Evolutionary conservation across 2,329 filamentous ascomycete genomes (phyloP).

Genomic region (Nemania diffusa): DNA sequence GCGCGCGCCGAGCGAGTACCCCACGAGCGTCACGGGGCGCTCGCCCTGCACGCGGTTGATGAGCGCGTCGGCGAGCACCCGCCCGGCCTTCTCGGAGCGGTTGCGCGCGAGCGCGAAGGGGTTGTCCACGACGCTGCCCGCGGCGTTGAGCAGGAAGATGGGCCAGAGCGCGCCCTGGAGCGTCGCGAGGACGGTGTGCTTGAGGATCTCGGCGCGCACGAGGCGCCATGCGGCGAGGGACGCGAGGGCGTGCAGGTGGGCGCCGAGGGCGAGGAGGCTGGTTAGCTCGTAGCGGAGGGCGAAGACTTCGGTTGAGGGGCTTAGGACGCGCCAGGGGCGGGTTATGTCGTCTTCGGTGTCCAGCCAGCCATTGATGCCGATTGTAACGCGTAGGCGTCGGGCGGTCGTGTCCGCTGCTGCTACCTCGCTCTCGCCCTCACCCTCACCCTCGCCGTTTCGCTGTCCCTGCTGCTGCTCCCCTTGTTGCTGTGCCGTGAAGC

Average conservation of each 20-base stretch:
- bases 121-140: constrained; percentile 79
- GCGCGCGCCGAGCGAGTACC: constrained; percentile 73
- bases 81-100: constrained; percentile 81
- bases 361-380: constrained; percentile 90
- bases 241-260: constrained; percentile 76
- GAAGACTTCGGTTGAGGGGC: constrained; percentile 79
- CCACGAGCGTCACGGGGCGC: constrained; percentile 72
- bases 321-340: constrained; percentile 81
- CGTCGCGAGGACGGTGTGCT: constrained; percentile 74
- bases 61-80: constrained; percentile 74
- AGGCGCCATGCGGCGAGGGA: constrained; percentile 78
- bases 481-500: constrained; percentile 31
- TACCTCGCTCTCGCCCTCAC: too few species aligned
- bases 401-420: constrained; percentile 44
- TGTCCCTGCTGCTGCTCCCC: constrained; percentile 38
- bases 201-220: constrained; percentile 79
- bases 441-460: not conserved
- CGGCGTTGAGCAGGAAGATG: constrained; percentile 71
- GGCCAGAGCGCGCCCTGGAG: constrained; percentile 77
- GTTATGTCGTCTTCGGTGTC: constrained; percentile 78
- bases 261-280: constrained; percentile 79
- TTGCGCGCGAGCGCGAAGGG: constrained; percentile 82
- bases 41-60: constrained; percentile 76
- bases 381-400: constrained; percentile 77
- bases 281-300: constrained; percentile 86